A percentile compares a stretch with the other conserved stretches of the same genome.
Evolutionary conservation across 768 basidiomycete genomes (phyloP).

Genomic region (Tylopilus rubrobrunneus): DNA sequence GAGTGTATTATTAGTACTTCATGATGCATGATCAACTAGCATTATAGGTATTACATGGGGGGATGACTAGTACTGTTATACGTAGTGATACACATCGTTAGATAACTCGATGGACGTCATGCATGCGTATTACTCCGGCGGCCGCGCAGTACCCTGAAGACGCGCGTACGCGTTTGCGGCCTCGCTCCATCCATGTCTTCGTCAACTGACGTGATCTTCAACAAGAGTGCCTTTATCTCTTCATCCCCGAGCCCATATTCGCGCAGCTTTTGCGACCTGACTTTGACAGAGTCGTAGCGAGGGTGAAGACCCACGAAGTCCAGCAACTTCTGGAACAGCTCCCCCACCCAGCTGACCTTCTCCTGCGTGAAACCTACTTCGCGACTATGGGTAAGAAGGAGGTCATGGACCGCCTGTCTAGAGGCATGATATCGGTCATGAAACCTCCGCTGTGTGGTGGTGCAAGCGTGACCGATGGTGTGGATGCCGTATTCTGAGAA

Average conservation of each 20-base stretch:
- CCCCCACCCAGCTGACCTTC: slow-evolving; percentile 22
- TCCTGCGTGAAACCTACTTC: slow-evolving; percentile 21
- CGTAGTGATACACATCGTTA: background rate
- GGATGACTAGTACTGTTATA: slow-evolving; percentile 1
- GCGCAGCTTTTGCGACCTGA: slow-evolving; percentile 23
- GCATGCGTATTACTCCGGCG: slow-evolving; percentile 8
- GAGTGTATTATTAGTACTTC: background rate
- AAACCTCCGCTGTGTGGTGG: slow-evolving; percentile 31
- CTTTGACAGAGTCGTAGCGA: slow-evolving; percentile 19
- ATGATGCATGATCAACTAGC: background rate
- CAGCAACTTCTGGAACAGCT: slow-evolving; percentile 21
- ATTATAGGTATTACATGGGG: slow-evolving; percentile 3
- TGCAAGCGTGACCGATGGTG: slow-evolving; percentile 30
- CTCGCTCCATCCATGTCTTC: slow-evolving; percentile 15
- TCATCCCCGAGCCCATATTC: slow-evolving; percentile 25
- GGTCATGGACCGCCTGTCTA: slow-evolving; percentile 20
- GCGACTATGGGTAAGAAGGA: slow-evolving; percentile 16
- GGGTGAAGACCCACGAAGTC: slow-evolving; percentile 21
- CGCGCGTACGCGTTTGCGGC: background rate
- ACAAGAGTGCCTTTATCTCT: slow-evolving; percentile 18
- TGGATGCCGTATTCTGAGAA: slow-evolving; percentile 22
- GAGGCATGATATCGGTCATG: slow-evolving; percentile 24
- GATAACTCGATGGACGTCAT: slow-evolving; percentile 6
- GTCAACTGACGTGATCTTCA: slow-evolving; percentile 21
- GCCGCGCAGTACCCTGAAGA: slow-evolving; percentile 5